These are phyloP conservation scores for Paramecium primaurelia DNA, from an alignment of 73 alveolate genomes.

Conservation along the genomic window DNA sequence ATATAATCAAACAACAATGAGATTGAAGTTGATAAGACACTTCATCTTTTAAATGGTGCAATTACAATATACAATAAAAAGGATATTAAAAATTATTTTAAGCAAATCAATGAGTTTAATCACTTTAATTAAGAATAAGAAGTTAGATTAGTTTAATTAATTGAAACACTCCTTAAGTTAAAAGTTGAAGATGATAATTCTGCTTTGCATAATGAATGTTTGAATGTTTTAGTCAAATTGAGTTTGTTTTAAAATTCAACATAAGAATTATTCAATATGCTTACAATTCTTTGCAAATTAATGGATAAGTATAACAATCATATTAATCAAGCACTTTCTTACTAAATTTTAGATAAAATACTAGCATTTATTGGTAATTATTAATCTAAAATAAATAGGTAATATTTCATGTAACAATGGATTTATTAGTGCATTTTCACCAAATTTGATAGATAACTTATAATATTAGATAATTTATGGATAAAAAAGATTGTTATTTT, in stretches of 20 bases:
- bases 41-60: constrained; percentile 1
- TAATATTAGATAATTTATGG: background rate
- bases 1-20: background rate
- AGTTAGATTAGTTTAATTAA: background rate
- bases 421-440: background rate
- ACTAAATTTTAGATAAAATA: background rate
- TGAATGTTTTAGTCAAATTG: background rate
- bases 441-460: background rate
- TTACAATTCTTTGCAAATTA: background rate
- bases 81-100: background rate
- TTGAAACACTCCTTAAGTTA: background rate
- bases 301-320: background rate
- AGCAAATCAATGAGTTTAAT: background rate
- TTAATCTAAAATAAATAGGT: background rate
- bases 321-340: background rate
- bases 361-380: background rate
- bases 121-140: background rate
- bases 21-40: background rate
- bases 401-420: background rate
- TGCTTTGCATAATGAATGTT: background rate
- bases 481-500: background rate
- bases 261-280: background rate
- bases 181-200: constrained; percentile 18
- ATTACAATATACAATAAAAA: background rate
- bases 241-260: background rate